Base-by-base conservation (phyloP, 2,329 filamentous ascomycete species). In the Triangularia verruculosa region DNA sequence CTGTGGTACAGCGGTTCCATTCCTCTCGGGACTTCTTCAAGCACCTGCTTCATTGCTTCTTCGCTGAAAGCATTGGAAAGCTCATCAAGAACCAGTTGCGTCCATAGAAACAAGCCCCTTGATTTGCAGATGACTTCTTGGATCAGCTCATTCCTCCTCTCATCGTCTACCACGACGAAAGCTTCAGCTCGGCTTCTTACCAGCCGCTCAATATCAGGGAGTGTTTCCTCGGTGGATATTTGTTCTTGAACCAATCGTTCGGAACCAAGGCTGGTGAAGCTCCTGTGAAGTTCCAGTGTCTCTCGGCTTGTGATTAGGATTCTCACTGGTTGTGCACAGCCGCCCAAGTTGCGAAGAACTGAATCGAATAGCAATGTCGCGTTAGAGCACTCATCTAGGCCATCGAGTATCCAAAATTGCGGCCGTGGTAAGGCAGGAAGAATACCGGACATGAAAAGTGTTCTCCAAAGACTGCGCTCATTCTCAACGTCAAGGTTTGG, bases 81-180 rank as follows among this genome's bases (percentile, higher is more conserved):
- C 61, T 76, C 72, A 13, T 74, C 66, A 2, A 78, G 68, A 1
- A 77, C 73, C 34, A 78, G 59, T 12, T 64, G 67, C 11, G 71
- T 74, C 76, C 75, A 78, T 25, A 78, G 64, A 62, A 79, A 78
- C 17, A 70, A 77, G 1, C 74, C 75, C 28, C 69, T 70, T 6
- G 77, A 75, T 57, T 76, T 78, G 15, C 70, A 62, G 20, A 78
- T 57, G 12, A 79, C 47, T 59, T 13, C 11, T 34, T 34, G 11
- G 11, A 34, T 13, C 30, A 34, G 15, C 15, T 13, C 15, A 34
- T 12, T 13, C 7, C 30, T 9, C 11, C 30, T 34, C 6, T 34
- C 6, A 12, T 34, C 9, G 15, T 34, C 30, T 3, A 62, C 63
- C 4, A 61, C 52, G 22, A 54, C 56, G 6, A 66, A 52, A 15